Evolutionary conservation across 208 protist genomes (phyloP).

Genomic region (Novymonas esmeraldas): DNA sequence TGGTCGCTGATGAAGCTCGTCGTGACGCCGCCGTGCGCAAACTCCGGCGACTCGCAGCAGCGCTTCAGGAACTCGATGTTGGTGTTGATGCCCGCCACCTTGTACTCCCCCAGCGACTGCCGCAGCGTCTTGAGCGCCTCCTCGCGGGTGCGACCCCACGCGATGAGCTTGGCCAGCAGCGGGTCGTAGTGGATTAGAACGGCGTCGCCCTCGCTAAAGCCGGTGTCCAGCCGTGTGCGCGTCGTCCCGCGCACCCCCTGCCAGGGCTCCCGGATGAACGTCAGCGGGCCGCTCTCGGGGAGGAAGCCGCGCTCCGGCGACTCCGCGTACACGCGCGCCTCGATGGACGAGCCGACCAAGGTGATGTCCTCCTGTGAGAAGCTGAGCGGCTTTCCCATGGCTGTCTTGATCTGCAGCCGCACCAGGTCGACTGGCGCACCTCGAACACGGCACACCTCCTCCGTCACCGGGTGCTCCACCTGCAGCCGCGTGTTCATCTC

Average conservation of each 20-base stretch:
- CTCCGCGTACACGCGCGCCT: conserved; percentile 97
- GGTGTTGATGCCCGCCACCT: conserved; percentile 89
- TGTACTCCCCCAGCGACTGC: conserved; percentile 74
- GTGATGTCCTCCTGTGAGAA: conserved; percentile 83
- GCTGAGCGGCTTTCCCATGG: conserved; percentile 63
- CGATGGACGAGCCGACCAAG: conserved; percentile 84
- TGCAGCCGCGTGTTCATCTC: conserved; percentile 99
- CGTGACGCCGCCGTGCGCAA: conserved; percentile 61
- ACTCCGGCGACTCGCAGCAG: conserved; percentile 58
- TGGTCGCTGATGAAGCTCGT: conserved; percentile 83
- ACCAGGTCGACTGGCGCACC: conserved; percentile 91
- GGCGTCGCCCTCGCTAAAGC: conserved; percentile 74
- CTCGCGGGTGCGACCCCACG: conserved; percentile 36
- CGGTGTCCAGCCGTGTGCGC: conserved; percentile 78
- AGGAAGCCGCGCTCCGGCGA: conserved; percentile 89
- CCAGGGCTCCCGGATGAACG: conserved; percentile 37
- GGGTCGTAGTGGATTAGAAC: conserved; percentile 97
- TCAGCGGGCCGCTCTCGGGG: conserved; percentile 51
- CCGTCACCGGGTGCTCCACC: conserved; percentile 96
- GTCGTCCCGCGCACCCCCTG: conserved; percentile 36
- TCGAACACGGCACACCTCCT: conserved; percentile 87
- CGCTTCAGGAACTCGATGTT: conserved; percentile 85
- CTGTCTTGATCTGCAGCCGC: conserved; percentile 91
- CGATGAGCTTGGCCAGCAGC: conserved; percentile 86
- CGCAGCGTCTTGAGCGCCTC: conserved; percentile 31